phyloP scores from a whole-genome alignment of 1,139 yeast genomes.

The Taphrina populina region DNA sequence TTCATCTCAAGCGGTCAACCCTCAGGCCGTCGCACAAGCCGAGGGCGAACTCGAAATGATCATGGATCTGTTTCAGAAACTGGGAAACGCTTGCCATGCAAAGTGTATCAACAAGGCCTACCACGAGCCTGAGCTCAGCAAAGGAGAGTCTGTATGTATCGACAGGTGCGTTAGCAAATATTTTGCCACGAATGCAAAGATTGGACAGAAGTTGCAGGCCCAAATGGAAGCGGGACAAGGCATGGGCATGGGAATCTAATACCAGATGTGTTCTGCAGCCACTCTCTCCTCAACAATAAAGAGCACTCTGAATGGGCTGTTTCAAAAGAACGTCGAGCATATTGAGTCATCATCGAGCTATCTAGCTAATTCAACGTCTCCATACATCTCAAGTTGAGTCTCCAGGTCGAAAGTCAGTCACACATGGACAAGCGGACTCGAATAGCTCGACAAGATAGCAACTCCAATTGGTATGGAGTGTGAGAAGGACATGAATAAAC shows the following conservation, averaged over 20 bases:
- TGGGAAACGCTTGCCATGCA: conserved; percentile 58
- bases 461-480: too few species aligned
- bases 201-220: conserved; percentile 52
- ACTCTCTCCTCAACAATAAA: too few species aligned
- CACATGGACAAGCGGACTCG: too few species aligned
- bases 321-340: too few species aligned
- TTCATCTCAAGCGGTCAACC: conserved; percentile 35
- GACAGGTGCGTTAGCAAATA: conserved; percentile 98
- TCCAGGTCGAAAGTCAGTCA: not conserved
- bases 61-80: conserved; percentile 36
- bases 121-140: conserved; percentile 72
- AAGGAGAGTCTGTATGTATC: conserved; percentile 83
- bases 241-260: conserved; percentile 33
- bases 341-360: too few species aligned
- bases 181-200: conserved; percentile 92
- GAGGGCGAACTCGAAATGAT: conserved; percentile 37
- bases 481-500: too few species aligned
- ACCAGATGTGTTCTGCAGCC: too few species aligned
- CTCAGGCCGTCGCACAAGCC: conserved; percentile 37
- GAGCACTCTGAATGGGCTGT: not conserved
- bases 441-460: too few species aligned
- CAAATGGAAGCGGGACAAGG: conserved; percentile 32
- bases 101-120: conserved; percentile 74
- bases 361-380: too few species aligned
- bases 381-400: not conserved